Percentiles rank a stretch among this genome's conserved stretches.
These are phyloP conservation scores for Osmozyma mogii DNA, from an alignment of 805 yeast species.

Conservation along the genomic window DNA sequence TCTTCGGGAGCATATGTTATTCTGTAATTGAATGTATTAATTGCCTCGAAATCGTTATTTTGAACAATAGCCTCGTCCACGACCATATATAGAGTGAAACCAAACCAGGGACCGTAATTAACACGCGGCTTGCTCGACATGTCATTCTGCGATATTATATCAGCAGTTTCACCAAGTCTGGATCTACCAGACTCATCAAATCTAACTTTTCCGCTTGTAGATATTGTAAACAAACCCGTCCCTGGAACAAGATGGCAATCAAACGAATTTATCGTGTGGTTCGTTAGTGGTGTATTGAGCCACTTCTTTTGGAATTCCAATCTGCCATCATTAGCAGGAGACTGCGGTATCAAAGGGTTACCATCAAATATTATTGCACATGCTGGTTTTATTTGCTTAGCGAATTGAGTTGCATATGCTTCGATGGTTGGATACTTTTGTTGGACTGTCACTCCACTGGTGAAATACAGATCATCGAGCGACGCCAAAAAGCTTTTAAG, in stretches of 20 bases:
- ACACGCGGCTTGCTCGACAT: slow-evolving; percentile 26
- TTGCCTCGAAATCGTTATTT: slow-evolving; percentile 36
- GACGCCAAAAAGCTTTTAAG: slow-evolving; percentile 26
- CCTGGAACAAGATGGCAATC: slow-evolving; percentile 68
- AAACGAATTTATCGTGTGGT: slow-evolving; percentile 54
- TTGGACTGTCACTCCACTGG: slow-evolving; percentile 2
- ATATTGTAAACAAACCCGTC: slow-evolving; percentile 44
- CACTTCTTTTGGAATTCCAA: slow-evolving; percentile 50
- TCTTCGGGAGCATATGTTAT: slow-evolving; percentile 57
- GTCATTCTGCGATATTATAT: slow-evolving; percentile 25
- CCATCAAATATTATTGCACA: slow-evolving; percentile 55
- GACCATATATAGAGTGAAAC: slow-evolving; percentile 52
- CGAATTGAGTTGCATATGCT: slow-evolving; percentile 36
- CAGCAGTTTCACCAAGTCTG: slow-evolving; percentile 57
- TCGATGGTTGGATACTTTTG: slow-evolving; percentile 25
- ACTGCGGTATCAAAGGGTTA: slow-evolving; percentile 36
- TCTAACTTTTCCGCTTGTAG: slow-evolving; percentile 52
- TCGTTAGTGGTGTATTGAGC: slow-evolving; percentile 49
- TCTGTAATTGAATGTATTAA: slow-evolving; percentile 59
- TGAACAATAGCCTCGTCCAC: slow-evolving; percentile 43
- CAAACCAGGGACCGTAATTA: slow-evolving; percentile 65
- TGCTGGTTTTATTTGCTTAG: slow-evolving; percentile 43
- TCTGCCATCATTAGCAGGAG: slow-evolving; percentile 23
- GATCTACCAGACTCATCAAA: slow-evolving; percentile 73
- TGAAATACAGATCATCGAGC: slow-evolving; percentile 26